A percentile compares a stretch with the other conserved stretches of the same genome.
Conservation (phyloP, 371 early-diverging fungal genomes). For the Scutellospora calospora region DNA sequence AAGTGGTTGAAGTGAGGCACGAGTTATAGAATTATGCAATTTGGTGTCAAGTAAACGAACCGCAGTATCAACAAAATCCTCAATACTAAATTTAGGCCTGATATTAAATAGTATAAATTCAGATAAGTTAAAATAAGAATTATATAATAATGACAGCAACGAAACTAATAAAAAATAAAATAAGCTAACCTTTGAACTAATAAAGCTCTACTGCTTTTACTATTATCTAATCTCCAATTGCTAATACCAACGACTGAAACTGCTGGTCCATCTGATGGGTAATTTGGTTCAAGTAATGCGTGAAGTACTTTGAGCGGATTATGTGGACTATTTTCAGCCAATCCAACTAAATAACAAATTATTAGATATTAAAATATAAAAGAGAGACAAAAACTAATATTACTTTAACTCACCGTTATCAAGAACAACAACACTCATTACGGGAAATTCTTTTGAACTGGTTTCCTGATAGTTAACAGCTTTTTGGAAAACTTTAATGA, state of each 20-base stretch:
- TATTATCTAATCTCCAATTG: too few species aligned
- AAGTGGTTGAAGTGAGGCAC: neutral
- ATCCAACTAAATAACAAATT: neutral
- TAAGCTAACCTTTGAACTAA: too few species aligned
- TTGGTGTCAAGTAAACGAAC: slow-evolving; percentile 4
- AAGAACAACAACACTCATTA: too few species aligned
- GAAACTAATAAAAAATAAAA: neutral
- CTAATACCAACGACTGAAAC: slow-evolving; percentile 42
- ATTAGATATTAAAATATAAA: neutral
- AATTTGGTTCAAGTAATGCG: slow-evolving; percentile 40
- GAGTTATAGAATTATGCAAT: neutral
- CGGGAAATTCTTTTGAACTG: slow-evolving; percentile 15
- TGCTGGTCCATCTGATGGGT: neutral
- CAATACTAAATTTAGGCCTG: slow-evolving; percentile 10
- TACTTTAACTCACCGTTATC: neutral
- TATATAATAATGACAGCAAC: too few species aligned
- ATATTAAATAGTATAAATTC: too few species aligned
- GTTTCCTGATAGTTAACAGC: slow-evolving; percentile 39
- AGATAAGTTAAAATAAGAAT: neutral
- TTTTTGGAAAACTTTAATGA: slow-evolving; percentile 40
- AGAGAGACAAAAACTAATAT: neutral
- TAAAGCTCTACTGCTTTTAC: slow-evolving; percentile 38
- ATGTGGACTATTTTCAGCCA: slow-evolving; percentile 35
- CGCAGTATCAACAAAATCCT: slow-evolving; percentile 33
- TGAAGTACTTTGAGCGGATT: slow-evolving; percentile 44